Base-by-base conservation (phyloP, 2,329 filamentous ascomycete genomes). In the Aspergillus ochraceoroseus region DNA sequence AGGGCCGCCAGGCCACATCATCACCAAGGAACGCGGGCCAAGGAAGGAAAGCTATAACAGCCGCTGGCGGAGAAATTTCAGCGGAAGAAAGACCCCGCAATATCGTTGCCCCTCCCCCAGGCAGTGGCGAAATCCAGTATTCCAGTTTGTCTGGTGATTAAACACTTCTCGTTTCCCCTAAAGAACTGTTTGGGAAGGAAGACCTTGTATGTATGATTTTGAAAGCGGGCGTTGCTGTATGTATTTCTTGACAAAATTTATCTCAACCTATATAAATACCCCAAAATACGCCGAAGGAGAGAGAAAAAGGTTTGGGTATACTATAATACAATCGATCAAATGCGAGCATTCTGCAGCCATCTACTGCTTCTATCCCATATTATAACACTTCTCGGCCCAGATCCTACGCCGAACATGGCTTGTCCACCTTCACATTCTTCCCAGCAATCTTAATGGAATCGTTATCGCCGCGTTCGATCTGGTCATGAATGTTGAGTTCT, bases 401-500 rank as follows among this genome's bases (percentile, higher is more conserved):
- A n/a, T 13, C 7, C 49, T 46, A 60, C 41, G 58, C 64, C 15
- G 64, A 65, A 45, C 67, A 70, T 30, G 64, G 55, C 52, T 68
- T 67, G 30, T 65, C 63, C 38, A 67, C 57, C 53, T 66, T 68
- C 25, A 67, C 60, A 12, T 54, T 49, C 51, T 64, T 53, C 22
- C 56, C 55, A 1, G 67, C 72, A 2, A 79, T 71, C 66, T 89
- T 94, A 56, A 95, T 79, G 22, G 83, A 86, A 54, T 95, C 88
- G 60, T 98, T 98, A 67, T 96, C 85, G 38, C 92, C 88, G 51
- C 87, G 76, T 65, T 98, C 90, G 19, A 84, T 98, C 51, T 94
- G 72, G 46, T 94, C 77, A 63, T 96, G 92, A 66, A 98, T 95
- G 36, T 83, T 77, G 42, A 96, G 70, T 61, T 84, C 88, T 95